Percentiles rank a stretch among this genome's conserved stretches.
Evolutionary conservation across 495 filamentous ascomycete genomes (phyloP).

Genomic region (Aspergillus funiculosus): DNA sequence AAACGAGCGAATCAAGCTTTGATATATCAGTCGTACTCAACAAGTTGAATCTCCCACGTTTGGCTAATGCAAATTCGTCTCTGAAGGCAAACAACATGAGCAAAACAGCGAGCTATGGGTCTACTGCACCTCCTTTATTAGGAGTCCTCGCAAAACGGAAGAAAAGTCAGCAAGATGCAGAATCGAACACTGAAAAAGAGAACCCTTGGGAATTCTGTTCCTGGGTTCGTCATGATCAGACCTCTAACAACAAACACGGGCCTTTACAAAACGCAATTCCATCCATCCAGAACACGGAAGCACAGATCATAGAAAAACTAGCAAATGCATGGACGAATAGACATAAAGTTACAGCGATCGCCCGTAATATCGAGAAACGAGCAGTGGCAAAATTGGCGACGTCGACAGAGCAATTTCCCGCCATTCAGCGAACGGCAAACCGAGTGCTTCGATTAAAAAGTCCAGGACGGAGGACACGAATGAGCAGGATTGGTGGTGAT

Average conservation of each 20-base stretch:
- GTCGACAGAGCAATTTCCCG: slow-evolving; percentile 11
- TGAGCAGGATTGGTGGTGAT: slow-evolving; percentile 2
- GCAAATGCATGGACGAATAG: slow-evolving; percentile 14
- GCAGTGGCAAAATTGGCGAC: slow-evolving; percentile 8
- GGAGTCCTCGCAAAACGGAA: slow-evolving; percentile 23
- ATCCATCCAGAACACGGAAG: slow-evolving; percentile 8
- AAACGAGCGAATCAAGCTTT: slow-evolving; percentile 6
- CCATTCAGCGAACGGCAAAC: slow-evolving; percentile 11
- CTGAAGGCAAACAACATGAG: slow-evolving; percentile 8
- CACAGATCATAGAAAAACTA: slow-evolving; percentile 8
- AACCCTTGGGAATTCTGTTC: slow-evolving; percentile 20
- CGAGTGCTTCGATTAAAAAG: slow-evolving; percentile 11
- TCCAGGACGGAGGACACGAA: slow-evolving; percentile 9
- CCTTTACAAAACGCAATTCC: background rate
- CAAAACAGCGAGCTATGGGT: slow-evolving; percentile 12
- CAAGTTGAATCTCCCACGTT: slow-evolving; percentile 9
- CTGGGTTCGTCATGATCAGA: slow-evolving; percentile 12
- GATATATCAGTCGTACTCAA: slow-evolving; percentile 16
- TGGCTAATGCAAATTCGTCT: slow-evolving; percentile 9
- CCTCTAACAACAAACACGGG: slow-evolving; percentile 2
- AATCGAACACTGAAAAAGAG: background rate
- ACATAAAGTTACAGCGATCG: slow-evolving; percentile 16
- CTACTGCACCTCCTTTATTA: slow-evolving; percentile 25
- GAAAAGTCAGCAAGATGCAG: slow-evolving; percentile 3
- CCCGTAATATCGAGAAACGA: slow-evolving; percentile 16